phyloP scores from a whole-genome alignment of 1,284 basidiomycete species.

The Malassezia globosa region DNA sequence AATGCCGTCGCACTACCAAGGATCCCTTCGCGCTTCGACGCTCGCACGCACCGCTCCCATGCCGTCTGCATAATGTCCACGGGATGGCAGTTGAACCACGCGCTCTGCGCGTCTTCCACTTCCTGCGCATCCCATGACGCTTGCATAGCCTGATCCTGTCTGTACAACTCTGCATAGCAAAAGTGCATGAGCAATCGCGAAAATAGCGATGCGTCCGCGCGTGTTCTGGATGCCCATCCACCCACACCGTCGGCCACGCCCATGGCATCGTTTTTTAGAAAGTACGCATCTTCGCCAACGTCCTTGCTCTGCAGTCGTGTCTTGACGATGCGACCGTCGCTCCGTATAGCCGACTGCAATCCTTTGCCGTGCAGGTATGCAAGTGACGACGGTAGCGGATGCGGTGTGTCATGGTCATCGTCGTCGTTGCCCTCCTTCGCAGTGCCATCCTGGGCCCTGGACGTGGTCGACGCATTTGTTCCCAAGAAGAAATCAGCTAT shows the following conservation, averaged over 20 bases:
- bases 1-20: slow-evolving; percentile 54
- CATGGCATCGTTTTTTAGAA: slow-evolving; percentile 65
- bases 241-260: slow-evolving; percentile 82
- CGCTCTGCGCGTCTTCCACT: slow-evolving; percentile 18
- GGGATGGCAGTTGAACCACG: slow-evolving; percentile 48
- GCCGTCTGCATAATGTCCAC: slow-evolving; percentile 55
- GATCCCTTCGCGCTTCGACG: slow-evolving; percentile 51
- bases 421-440: background rate
- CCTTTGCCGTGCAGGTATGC: slow-evolving; percentile 11
- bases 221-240: slow-evolving; percentile 60
- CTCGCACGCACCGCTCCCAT: slow-evolving; percentile 52
- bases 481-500: slow-evolving; percentile 33
- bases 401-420: slow-evolving; percentile 15
- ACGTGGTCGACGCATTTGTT: slow-evolving; percentile 4
- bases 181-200: slow-evolving; percentile 76
- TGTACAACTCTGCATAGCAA: slow-evolving; percentile 55
- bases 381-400: slow-evolving; percentile 19
- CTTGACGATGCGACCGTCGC: slow-evolving; percentile 36
- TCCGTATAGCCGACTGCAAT: slow-evolving; percentile 34
- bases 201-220: slow-evolving; percentile 61
- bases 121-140: slow-evolving; percentile 22
- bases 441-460: too few relatives aligned
- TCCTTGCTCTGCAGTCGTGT: slow-evolving; percentile 54
- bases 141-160: slow-evolving; percentile 21
- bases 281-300: slow-evolving; percentile 76